Conservation (phyloP, 2,329 filamentous ascomycete species). For the Pyricularia pennisetigena region DNA sequence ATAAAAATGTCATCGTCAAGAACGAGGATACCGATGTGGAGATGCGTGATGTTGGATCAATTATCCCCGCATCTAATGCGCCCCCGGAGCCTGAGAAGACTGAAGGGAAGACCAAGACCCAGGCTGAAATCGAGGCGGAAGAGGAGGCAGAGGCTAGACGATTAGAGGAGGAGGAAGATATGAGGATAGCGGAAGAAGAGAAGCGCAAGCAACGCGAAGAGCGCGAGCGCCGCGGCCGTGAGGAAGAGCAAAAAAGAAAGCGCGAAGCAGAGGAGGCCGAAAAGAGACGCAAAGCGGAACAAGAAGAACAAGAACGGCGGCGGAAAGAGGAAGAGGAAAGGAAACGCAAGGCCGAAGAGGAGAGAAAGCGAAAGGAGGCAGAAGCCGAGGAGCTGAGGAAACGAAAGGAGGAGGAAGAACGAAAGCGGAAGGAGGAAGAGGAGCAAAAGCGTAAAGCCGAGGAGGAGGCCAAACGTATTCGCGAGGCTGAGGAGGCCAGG, state of each 20-base stretch:
- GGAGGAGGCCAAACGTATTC: conserved; percentile 19
- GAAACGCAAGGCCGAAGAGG: conserved; percentile 19
- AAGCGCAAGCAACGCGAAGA: conserved; percentile 24
- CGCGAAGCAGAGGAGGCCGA: conserved; percentile 19
- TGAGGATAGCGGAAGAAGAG: conserved; percentile 23
- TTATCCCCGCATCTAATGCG: conserved; percentile 8
- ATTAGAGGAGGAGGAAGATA: conserved; percentile 15
- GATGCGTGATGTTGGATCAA: conserved; percentile 38
- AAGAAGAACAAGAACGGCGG: conserved; percentile 18
- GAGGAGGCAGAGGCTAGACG: conserved; percentile 19
- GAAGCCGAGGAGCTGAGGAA: conserved; percentile 20
- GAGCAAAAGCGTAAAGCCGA: conserved; percentile 17
- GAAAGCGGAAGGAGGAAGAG: conserved; percentile 22
- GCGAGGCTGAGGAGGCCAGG: conserved; percentile 19
- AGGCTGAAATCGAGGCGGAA: conserved; percentile 16
- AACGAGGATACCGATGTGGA: conserved; percentile 46
- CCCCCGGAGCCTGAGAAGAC: conserved; percentile 14
- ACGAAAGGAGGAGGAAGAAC: conserved; percentile 24
- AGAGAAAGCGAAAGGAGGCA: conserved; percentile 16
- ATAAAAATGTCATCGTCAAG: conserved; percentile 47
- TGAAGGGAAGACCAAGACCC: conserved; percentile 11
- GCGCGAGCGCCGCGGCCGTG: conserved; percentile 19
- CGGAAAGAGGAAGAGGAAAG: conserved; percentile 18
- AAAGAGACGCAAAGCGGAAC: conserved; percentile 14
- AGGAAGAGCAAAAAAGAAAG: conserved; percentile 26